These are phyloP conservation scores for Arthromyces matolae DNA, from an alignment of 768 basidiomycete genomes.

Conservation along the genomic window DNA sequence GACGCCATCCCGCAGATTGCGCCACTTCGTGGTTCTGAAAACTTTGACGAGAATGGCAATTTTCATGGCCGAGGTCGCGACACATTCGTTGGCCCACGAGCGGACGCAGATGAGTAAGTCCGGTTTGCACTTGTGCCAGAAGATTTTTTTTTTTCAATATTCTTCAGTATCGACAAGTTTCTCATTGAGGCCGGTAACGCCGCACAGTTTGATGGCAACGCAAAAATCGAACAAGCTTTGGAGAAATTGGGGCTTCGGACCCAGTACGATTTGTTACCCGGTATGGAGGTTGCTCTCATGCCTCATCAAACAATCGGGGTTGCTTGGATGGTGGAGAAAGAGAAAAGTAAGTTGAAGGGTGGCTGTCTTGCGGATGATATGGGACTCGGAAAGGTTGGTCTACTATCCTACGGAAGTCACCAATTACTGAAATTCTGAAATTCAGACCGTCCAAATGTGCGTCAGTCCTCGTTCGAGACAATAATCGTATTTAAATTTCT, in stretches of 20 bases:
- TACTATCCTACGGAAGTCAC: no score
- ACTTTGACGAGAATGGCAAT: conserved; percentile 41
- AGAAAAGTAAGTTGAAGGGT: conserved; percentile 38
- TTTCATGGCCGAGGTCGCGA: conserved; percentile 46
- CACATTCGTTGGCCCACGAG: conserved; percentile 41
- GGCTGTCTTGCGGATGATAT: conserved; percentile 52
- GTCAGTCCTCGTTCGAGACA: conserved; percentile 4
- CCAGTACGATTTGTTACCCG: conserved; percentile 47
- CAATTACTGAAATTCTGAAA: no score
- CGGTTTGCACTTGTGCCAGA: neutral
- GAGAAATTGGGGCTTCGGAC: conserved; percentile 46
- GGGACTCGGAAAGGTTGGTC: conserved; percentile 57
- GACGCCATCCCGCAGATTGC: conserved; percentile 19
- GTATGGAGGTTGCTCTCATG: conserved; percentile 61
- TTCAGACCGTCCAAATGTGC: conserved; percentile 53
- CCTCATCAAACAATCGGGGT: conserved; percentile 65
- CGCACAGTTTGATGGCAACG: conserved; percentile 56
- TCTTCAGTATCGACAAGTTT: conserved; percentile 49
- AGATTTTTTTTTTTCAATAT: neutral
- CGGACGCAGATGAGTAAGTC: conserved; percentile 48
- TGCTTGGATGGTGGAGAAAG: conserved; percentile 57
- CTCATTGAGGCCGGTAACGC: conserved; percentile 53
- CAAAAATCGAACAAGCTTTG: conserved; percentile 54
- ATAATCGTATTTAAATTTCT: neutral
- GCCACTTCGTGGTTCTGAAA: conserved; percentile 25